phyloP scores from a whole-genome alignment of 345 rosid species.

The Raphanus sativus region DNA sequence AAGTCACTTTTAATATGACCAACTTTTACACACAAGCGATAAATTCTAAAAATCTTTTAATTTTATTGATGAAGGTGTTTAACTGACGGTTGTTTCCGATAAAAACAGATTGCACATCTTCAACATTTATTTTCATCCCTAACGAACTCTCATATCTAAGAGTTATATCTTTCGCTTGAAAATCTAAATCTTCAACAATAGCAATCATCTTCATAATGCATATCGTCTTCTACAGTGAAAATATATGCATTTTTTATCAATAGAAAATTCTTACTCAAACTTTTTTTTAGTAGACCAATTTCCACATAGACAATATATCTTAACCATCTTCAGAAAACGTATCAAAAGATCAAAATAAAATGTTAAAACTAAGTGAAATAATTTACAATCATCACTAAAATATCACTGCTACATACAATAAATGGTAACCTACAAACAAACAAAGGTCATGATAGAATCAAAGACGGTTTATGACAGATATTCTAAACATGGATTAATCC shows the following conservation, averaged over 20 bases:
- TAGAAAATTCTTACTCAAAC: not conserved
- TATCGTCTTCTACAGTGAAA: no score
- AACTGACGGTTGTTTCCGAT: no score
- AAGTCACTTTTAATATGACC: not conserved
- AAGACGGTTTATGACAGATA: not conserved
- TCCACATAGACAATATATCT: not conserved
- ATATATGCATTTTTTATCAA: not conserved
- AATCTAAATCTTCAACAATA: no score
- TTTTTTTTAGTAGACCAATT: not conserved
- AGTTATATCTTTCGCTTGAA: no score
- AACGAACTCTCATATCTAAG: not conserved
- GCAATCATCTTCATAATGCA: no score
- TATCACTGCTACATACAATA: not conserved
- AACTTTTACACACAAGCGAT: not conserved
- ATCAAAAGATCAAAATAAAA: not conserved
- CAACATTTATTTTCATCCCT: not conserved
- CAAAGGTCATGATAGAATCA: not conserved
- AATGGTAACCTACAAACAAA: not conserved
- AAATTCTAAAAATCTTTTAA: not conserved
- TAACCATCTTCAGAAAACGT: not conserved
- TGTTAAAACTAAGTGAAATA: not conserved
- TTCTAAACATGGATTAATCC: no score
- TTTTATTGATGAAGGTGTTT: not conserved
- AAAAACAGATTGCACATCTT: not conserved
- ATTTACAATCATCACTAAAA: no score